Percentiles rank a stretch among this genome's conserved stretches.
Evolutionary conservation across 352 stramenopile genomes (phyloP).

Genomic region (Globisporangium recalcitrans): DNA sequence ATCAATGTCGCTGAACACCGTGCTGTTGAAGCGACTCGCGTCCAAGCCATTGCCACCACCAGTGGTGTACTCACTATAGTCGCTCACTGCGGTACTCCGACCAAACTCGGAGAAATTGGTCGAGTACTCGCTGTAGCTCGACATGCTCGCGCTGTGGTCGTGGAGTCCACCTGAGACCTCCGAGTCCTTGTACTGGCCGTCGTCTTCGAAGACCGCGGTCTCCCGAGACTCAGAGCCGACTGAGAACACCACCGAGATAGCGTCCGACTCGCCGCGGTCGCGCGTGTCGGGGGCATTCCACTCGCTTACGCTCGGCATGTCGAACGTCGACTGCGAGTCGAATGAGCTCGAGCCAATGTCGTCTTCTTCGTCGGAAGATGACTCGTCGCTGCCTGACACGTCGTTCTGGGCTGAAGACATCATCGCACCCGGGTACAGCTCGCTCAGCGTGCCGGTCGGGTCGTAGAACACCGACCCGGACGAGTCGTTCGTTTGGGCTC

Average conservation of each 20-base stretch:
- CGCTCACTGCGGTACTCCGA: slow-evolving; percentile 16
- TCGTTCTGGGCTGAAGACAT: slow-evolving; percentile 26
- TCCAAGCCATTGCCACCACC: not conserved
- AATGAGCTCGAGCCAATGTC: slow-evolving; percentile 11
- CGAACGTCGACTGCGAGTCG: slow-evolving; percentile 23
- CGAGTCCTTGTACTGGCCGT: not conserved
- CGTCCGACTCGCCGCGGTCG: slow-evolving; percentile 7
- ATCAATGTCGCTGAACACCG: slow-evolving; percentile 30
- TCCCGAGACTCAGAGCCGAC: slow-evolving; percentile 7
- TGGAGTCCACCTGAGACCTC: slow-evolving; percentile 11
- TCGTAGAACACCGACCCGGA: slow-evolving; percentile 27
- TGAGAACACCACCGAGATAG: slow-evolving; percentile 9
- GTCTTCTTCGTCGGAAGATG: slow-evolving; percentile 40
- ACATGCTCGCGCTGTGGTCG: slow-evolving; percentile 9
- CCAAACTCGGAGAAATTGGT: slow-evolving; percentile 16
- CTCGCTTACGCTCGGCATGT: slow-evolving; percentile 31
- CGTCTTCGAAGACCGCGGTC: not conserved
- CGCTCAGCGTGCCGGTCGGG: slow-evolving; percentile 19
- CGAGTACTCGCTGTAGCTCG: slow-evolving; percentile 16
- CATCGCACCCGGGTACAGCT: slow-evolving; percentile 23
- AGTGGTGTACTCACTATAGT: slow-evolving; percentile 19
- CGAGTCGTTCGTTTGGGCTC: slow-evolving; percentile 11
- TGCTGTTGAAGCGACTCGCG: slow-evolving; percentile 25
- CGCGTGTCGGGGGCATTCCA: slow-evolving; percentile 24
- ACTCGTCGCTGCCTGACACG: slow-evolving; percentile 21